Base-by-base conservation (phyloP, 2,329 filamentous ascomycete genomes). In the Penicillium brasilianum region DNA sequence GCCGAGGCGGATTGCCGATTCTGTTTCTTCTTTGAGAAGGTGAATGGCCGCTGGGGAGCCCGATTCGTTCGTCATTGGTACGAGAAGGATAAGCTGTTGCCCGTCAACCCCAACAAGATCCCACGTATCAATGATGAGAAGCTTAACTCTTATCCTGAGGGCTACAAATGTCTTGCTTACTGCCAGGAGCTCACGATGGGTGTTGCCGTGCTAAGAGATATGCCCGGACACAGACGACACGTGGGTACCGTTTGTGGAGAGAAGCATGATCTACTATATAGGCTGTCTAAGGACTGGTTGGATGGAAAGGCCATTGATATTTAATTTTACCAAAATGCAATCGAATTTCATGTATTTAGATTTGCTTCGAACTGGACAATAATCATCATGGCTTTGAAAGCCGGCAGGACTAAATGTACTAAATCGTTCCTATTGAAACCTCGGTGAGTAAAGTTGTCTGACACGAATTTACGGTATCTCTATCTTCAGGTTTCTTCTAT, bases 31-130 rank as follows among this genome's bases (percentile, higher is more conserved):
- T 83, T 80, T 56, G 76, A 79, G 54, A 80, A 79, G 64, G 57
- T 70, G 1, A 69, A 77, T 25, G 74, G 68, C 0, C 65, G 73
- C n/a, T 84, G 82, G 81, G 73, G 76, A 5, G 80, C 81, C 0
- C 69, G 73, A 2, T 80, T 79, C 54, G 81, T 83, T 28, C 69
- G 79, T 4, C 81, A 82, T 64, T 84, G 79, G 76, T 84, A 84
- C 61, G 82, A 84, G 69, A 84, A 84, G 74, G 82, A 84, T 68
- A 84, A 84, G 69, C 63, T 84, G 46, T 75, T 81, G 56, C 76
- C 75, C 7, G 78, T 81, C 1, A 77, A 82, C 60, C 80, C 81
- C 1, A 72, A 69, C 5, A 77, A 74, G 55, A 69, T 82, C 13
- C 81, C 81, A 0, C 54, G 59, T 6, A 59, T 84, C 1, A 76